A percentile compares a stretch with the other conserved stretches of the same genome.
These are phyloP conservation scores for Trypanosomatidae sp. DNA, from an alignment of 208 protist species.

Conservation along the genomic window DNA sequence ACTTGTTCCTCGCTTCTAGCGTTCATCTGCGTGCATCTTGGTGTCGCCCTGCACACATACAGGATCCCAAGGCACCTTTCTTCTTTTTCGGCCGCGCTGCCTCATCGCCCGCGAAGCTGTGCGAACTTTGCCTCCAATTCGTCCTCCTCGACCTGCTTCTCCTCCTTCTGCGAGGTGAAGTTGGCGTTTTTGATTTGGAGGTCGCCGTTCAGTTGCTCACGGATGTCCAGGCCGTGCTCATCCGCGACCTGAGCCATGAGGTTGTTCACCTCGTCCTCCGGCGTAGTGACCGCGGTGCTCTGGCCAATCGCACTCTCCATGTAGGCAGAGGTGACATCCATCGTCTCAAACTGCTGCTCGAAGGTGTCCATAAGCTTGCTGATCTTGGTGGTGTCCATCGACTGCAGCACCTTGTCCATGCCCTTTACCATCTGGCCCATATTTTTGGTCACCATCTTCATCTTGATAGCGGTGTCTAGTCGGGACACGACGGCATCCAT, in stretches of 20 bases:
- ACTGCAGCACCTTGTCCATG: conserved; percentile 94
- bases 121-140: conserved; percentile 72
- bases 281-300: conserved; percentile 88
- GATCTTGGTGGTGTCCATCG: conserved; percentile 94
- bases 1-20: background rate
- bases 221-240: conserved; percentile 92
- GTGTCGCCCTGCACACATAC: background rate
- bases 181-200: conserved; percentile 44
- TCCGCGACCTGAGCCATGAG: conserved; percentile 96
- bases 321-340: conserved; percentile 94
- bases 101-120: conserved; percentile 58
- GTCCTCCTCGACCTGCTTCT: conserved; percentile 39
- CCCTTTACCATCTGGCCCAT: conserved; percentile 95
- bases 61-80: background rate
- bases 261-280: conserved; percentile 91
- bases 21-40: background rate
- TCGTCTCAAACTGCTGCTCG: conserved; percentile 97
- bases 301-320: conserved; percentile 95
- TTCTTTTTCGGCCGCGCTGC: background rate
- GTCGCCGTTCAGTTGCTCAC: conserved; percentile 62
- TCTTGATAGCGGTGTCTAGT: conserved; percentile 95
- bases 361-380: conserved; percentile 97
- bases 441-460: conserved; percentile 93
- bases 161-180: conserved; percentile 11
- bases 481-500: conserved; percentile 96